A percentile compares a stretch with the other conserved stretches of the same genome.
These are phyloP conservation scores for Fusarium austroafricanum DNA, from an alignment of 2,329 filamentous ascomycete genomes.

Conservation along the genomic window DNA sequence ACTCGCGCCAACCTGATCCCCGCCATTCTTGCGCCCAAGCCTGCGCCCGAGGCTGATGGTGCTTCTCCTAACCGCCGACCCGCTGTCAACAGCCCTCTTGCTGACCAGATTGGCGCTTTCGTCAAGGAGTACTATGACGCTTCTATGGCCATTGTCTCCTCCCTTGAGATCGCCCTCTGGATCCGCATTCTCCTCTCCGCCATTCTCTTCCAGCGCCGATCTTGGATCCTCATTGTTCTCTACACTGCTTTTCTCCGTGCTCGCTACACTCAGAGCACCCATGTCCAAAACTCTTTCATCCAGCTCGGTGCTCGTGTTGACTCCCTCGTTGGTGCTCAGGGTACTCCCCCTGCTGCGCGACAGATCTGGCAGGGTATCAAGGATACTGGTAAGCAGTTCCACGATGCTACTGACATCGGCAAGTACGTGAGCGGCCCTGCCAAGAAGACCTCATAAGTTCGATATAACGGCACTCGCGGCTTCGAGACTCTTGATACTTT, in stretches of 20 bases:
- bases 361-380: constrained; percentile 86
- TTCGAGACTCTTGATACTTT: background rate
- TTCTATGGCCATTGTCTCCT: constrained; percentile 92
- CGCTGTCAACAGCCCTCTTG: constrained; percentile 67
- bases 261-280: constrained; percentile 88
- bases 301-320: constrained; percentile 81
- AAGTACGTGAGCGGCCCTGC: constrained; percentile 74
- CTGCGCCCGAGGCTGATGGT: constrained; percentile 64
- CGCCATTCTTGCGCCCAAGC: constrained; percentile 76
- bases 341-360: constrained; percentile 81
- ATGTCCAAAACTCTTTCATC: constrained; percentile 86
- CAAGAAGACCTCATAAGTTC: constrained; percentile 57
- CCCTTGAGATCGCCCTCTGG: constrained; percentile 89
- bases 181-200: constrained; percentile 83
- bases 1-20: constrained; percentile 93
- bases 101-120: constrained; percentile 88
- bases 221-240: constrained; percentile 85
- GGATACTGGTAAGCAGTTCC: constrained; percentile 76
- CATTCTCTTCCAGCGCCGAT: constrained; percentile 87
- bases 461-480: background rate
- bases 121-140: constrained; percentile 98
- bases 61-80: constrained; percentile 61
- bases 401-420: constrained; percentile 81
- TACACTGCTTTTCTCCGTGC: constrained; percentile 95
- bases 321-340: constrained; percentile 85